Percentiles rank a stretch among this genome's conserved stretches.
phyloP scores from a whole-genome alignment of 352 stramenopile species.

The Chrysophaeum taylorii region DNA sequence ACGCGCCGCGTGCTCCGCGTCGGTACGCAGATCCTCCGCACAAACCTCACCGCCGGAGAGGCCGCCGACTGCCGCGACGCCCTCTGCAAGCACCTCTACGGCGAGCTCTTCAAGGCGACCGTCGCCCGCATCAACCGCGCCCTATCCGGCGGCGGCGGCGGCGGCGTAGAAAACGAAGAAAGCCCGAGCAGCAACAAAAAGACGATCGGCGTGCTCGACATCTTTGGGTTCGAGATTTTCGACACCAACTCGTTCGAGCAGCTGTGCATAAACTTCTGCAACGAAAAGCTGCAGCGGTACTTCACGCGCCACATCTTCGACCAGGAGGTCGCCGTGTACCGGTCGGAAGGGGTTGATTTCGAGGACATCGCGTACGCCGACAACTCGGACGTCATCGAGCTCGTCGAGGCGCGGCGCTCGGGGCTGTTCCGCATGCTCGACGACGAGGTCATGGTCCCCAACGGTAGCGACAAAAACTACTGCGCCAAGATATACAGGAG shows the following conservation, averaged over 20 bases:
- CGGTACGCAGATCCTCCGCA: background rate
- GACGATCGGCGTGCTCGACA: conserved; percentile 77
- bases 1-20: background rate
- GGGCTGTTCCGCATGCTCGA: conserved; percentile 86
- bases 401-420: conserved; percentile 30
- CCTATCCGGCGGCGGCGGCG: conserved; percentile 18
- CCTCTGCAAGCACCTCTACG: conserved; percentile 23
- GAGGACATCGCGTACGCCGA: conserved; percentile 71
- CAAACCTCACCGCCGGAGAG: too few species aligned
- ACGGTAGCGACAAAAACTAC: conserved; percentile 50
- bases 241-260: conserved; percentile 84
- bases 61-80: conserved; percentile 13
- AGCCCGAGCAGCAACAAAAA: too few species aligned
- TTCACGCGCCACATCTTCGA: conserved; percentile 78
- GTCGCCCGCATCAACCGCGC: conserved; percentile 24
- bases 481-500: conserved; percentile 66
- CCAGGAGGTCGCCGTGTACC: conserved; percentile 71
- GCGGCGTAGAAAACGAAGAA: conserved; percentile 47
- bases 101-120: conserved; percentile 18
- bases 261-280: conserved; percentile 80
- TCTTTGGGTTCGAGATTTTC: conserved; percentile 87
- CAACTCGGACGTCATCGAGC: conserved; percentile 36
- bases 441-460: conserved; percentile 84
- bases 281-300: conserved; percentile 80
- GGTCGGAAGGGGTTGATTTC: conserved; percentile 77